Conservation (phyloP, 768 basidiomycete species). For the Tephrocybe sp. region DNA sequence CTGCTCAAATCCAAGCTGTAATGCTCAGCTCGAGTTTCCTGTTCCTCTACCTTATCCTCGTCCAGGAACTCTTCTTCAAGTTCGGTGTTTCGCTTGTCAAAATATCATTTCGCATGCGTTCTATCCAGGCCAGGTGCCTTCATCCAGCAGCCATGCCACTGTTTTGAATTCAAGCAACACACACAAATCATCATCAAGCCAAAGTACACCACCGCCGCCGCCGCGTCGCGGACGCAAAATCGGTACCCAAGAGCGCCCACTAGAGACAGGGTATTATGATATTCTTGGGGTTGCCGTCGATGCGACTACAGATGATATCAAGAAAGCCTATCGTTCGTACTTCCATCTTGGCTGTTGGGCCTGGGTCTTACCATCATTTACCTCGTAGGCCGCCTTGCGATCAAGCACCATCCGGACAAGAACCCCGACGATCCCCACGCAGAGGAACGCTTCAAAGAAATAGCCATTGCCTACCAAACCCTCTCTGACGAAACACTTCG, state of each 20-base stretch:
- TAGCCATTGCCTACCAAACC: conserved; percentile 87
- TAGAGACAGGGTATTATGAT: conserved; percentile 92
- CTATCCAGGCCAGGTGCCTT: conserved; percentile 60
- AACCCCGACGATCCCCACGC: conserved; percentile 84
- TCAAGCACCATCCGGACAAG: conserved; percentile 92
- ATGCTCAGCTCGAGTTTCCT: conserved; percentile 60
- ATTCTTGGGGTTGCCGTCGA: conserved; percentile 71
- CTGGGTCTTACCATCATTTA: conserved; percentile 1
- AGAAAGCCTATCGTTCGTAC: conserved; percentile 82
- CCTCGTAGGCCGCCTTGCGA: conserved; percentile 68
- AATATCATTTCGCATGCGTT: conserved; percentile 59
- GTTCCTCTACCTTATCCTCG: conserved; percentile 58
- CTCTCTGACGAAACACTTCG: conserved; percentile 75
- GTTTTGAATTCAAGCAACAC: conserved; percentile 11
- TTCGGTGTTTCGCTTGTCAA: conserved; percentile 72
- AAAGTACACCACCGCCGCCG: conserved; percentile 19
- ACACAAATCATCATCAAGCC: conserved; percentile 20
- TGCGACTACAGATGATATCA: conserved; percentile 81
- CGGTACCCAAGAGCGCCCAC: conserved; percentile 82
- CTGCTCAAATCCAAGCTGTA: conserved; percentile 53
- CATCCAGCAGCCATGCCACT: conserved; percentile 14
- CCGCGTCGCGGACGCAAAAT: conserved; percentile 68
- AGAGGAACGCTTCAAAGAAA: conserved; percentile 86
- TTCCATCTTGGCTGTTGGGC: not conserved
- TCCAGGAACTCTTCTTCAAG: conserved; percentile 53